Conservation (phyloP, 441 rosid genomes). For the Pelargonium myrrhifolium region DNA sequence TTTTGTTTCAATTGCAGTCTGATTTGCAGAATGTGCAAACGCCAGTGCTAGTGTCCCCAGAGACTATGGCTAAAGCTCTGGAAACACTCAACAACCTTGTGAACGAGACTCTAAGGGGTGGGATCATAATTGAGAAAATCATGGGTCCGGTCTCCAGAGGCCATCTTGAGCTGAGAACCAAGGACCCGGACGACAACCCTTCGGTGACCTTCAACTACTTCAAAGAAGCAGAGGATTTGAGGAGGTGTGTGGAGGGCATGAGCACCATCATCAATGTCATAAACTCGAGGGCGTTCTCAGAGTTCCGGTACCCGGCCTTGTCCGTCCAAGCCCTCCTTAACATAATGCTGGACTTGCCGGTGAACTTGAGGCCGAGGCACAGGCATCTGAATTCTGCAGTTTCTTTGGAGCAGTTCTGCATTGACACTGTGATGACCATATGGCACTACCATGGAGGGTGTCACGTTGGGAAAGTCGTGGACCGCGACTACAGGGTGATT, state of each 20-base stretch:
- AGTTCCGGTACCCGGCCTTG: conserved; percentile 37
- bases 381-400: conserved; percentile 27
- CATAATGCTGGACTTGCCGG: conserved; percentile 46
- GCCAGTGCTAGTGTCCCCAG: conserved; percentile 51
- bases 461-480: conserved; percentile 45
- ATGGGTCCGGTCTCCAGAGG: conserved; percentile 67
- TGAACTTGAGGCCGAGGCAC: conserved; percentile 62
- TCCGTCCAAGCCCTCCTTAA: conserved; percentile 45
- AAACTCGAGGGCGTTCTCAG: conserved; percentile 55
- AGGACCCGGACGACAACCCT: conserved; percentile 74
- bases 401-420: conserved; percentile 61
- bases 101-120: conserved; percentile 77
- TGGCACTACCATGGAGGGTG: conserved; percentile 72
- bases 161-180: conserved; percentile 49
- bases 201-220: conserved; percentile 84
- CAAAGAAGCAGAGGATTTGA: conserved; percentile 58
- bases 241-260: conserved; percentile 65
- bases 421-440: conserved; percentile 56
- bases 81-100: conserved; percentile 48
- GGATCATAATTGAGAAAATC: conserved; percentile 82
- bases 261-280: conserved; percentile 52
- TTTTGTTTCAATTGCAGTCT: conserved; percentile 22
- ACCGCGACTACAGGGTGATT: conserved; percentile 39
- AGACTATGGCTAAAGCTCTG: conserved; percentile 46
- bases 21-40: conserved; percentile 13